Evolutionary conservation across 371 early-diverging fungal species (phyloP).

Genomic region (Fennellomyces sp.): DNA sequence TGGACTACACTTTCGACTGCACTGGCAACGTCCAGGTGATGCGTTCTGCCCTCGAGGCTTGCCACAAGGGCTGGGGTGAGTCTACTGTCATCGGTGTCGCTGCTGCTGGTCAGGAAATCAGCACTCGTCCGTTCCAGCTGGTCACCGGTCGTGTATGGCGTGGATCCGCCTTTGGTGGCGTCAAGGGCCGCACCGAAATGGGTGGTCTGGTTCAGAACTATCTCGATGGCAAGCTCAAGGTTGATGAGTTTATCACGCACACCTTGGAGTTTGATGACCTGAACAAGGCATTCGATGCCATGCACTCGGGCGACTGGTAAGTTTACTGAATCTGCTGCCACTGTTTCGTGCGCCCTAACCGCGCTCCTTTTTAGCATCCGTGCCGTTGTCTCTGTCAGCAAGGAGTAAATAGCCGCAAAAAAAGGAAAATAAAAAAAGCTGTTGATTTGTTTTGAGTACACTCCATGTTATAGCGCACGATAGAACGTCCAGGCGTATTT

Average conservation of each 20-base stretch:
- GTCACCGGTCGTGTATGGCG: conserved; percentile 96
- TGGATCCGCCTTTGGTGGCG: conserved; percentile 96
- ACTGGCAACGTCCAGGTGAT: conserved; percentile 90
- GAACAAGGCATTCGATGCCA: conserved; percentile 91
- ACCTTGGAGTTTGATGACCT: conserved; percentile 78
- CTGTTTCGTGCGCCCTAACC: too few relatives aligned
- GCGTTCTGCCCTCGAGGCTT: conserved; percentile 92
- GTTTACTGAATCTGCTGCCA: conserved; percentile 11
- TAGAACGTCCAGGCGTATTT: too few relatives aligned
- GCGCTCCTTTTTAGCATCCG: conserved; percentile 59
- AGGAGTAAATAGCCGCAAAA: not conserved
- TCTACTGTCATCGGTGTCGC: conserved; percentile 93
- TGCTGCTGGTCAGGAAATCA: conserved; percentile 89
- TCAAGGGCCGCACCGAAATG: conserved; percentile 93
- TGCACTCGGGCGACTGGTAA: conserved; percentile 81
- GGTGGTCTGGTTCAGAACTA: conserved; percentile 89
- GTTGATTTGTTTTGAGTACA: too few relatives aligned
- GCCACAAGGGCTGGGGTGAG: conserved; percentile 94
- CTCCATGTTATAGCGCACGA: too few relatives aligned
- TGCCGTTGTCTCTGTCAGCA: conserved; percentile 52
- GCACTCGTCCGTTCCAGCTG: conserved; percentile 93
- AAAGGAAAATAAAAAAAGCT: not conserved
- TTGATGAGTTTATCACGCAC: conserved; percentile 93
- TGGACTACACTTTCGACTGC: conserved; percentile 96
- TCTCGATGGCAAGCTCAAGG: conserved; percentile 79